Conservation (phyloP, 1,284 basidiomycete species). For the Neonothopanus nambi region DNA sequence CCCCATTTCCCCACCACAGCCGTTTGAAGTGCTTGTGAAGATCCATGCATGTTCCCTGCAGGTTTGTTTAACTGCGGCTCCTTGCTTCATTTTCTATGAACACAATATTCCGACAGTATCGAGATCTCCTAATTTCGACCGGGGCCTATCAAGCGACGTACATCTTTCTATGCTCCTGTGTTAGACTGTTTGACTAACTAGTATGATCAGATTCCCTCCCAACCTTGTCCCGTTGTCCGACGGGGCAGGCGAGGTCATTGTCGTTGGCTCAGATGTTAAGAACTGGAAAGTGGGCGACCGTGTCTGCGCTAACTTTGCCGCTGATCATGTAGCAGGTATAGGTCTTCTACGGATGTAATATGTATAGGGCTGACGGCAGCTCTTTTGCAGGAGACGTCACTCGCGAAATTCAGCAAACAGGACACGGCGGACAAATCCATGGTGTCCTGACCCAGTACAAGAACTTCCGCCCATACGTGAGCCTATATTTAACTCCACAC, state of each 20-base stretch:
- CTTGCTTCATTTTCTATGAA: not conserved
- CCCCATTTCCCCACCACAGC: constrained; percentile 29
- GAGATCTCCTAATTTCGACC: constrained; percentile 39
- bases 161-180: not conserved
- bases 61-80: constrained; percentile 15
- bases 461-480: constrained; percentile 33
- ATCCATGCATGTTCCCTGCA: constrained; percentile 47
- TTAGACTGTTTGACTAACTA: not conserved
- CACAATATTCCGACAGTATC: constrained; percentile 29
- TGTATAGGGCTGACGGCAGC: no score
- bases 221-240: constrained; percentile 51
- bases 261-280: constrained; percentile 43
- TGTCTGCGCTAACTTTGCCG: constrained; percentile 39
- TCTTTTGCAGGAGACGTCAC: constrained; percentile 26
- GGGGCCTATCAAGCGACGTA: constrained; percentile 31
- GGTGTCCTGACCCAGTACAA: constrained; percentile 49
- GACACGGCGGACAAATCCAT: constrained; percentile 43
- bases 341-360: no score
- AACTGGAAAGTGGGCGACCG: constrained; percentile 47
- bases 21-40: constrained; percentile 43
- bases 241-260: constrained; percentile 52
- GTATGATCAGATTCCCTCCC: constrained; percentile 14
- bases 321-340: constrained; percentile 27
- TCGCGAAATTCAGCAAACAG: constrained; percentile 25
- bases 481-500: constrained; percentile 7